These are phyloP conservation scores for Clarireedia paspali DNA, from an alignment of 2,329 filamentous ascomycete genomes.

Conservation along the genomic window DNA sequence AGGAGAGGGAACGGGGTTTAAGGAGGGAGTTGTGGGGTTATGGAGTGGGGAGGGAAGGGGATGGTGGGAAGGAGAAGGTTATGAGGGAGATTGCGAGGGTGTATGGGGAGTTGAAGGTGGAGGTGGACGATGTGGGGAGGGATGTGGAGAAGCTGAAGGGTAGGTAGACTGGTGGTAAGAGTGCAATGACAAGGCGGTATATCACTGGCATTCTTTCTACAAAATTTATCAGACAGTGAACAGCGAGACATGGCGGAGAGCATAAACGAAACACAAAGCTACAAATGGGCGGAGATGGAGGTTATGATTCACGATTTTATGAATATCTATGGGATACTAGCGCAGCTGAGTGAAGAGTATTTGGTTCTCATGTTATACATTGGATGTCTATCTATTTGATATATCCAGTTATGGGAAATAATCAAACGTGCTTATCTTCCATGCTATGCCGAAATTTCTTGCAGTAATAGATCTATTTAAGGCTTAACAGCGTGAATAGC, in stretches of 20 bases:
- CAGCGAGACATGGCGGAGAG: too few species aligned
- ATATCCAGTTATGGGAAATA: background rate
- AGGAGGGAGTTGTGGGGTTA: conserved; percentile 27
- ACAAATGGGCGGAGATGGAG: too few species aligned
- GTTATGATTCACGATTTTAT: background rate
- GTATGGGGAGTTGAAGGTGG: conserved; percentile 25
- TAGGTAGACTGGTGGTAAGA: background rate
- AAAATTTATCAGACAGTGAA: too few species aligned
- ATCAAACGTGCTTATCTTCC: background rate
- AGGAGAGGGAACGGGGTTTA: conserved; percentile 18
- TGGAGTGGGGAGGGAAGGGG: conserved; percentile 24
- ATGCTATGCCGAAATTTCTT: background rate
- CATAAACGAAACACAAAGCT: too few species aligned
- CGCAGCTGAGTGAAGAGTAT: background rate
- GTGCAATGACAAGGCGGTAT: too few species aligned
- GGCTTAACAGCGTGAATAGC: conserved; percentile 74
- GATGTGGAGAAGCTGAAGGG: conserved; percentile 28
- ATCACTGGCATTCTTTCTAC: too few species aligned
- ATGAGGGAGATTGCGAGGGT: conserved; percentile 29
- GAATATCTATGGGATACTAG: background rate
- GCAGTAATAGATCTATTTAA: conserved; percentile 13
- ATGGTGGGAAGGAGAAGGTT: conserved; percentile 23
- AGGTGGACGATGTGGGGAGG: conserved; percentile 25
- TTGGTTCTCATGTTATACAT: background rate
- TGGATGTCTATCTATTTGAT: background rate